These are phyloP conservation scores for Diaporthe batatas DNA, from an alignment of 2,329 filamentous ascomycete species.

Conservation along the genomic window DNA sequence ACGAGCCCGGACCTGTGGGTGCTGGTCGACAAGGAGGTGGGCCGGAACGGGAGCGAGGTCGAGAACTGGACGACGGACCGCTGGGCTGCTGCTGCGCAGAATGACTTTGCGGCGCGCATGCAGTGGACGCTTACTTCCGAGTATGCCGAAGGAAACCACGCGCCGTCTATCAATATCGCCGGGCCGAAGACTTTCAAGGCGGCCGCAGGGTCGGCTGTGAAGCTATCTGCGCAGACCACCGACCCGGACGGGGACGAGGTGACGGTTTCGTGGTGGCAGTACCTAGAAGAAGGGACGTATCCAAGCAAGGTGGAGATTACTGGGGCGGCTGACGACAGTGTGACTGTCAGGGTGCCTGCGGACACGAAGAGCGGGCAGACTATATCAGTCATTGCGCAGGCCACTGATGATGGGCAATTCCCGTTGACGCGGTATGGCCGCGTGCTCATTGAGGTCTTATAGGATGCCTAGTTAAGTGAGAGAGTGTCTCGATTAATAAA, in stretches of 20 bases:
- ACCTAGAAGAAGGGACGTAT: background rate
- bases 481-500: background rate
- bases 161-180: background rate
- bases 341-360: background rate
- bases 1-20: background rate
- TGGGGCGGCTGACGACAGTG: background rate
- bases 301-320: background rate
- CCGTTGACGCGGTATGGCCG: slow-evolving; percentile 22
- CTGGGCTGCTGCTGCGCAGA: background rate
- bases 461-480: background rate
- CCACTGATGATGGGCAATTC: slow-evolving; percentile 23
- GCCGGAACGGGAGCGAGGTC: background rate
- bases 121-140: background rate
- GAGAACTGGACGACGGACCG: background rate
- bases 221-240: background rate
- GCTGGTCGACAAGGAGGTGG: background rate
- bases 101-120: background rate
- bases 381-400: slow-evolving; percentile 23
- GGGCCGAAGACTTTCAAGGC: background rate
- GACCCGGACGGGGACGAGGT: background rate
- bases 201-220: background rate
- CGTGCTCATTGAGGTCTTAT: slow-evolving; percentile 7
- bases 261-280: background rate
- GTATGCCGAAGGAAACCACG: background rate
- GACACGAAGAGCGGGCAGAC: slow-evolving; percentile 12